Evolutionary conservation across 495 filamentous ascomycete species (phyloP), one percentile per base, ranked within the genome.

Genomic region (Xylaria palmicola): DNA sequence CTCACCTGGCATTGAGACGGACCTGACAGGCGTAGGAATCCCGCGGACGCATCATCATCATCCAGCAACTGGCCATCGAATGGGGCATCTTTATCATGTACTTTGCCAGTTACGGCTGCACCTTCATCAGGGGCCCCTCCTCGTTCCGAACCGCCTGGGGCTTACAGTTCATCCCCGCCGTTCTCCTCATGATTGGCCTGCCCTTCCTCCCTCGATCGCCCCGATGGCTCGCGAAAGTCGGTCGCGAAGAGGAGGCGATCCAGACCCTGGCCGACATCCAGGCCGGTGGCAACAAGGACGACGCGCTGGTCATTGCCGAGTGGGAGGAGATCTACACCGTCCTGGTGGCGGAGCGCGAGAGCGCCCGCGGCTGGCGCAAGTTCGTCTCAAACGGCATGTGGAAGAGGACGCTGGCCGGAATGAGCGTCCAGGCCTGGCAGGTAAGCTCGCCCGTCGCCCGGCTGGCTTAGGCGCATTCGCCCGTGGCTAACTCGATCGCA

Each of bases 41-140:
- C 32, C 68, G 68, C 48, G 89, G 89, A 32, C 84, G 83, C 0
- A 81, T 92, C 48, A 85, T 91, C 50, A 83, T 88, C 43, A 89
- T 90, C 59, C 88, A 91, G 63, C 89, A 91, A 72, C 82, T 87
- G 63, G 86, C 89, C 24, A 90, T 92, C 50, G 87, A 89, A 77
- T 88, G 84, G 79, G 87, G 88, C 49, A 83, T 83, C 57, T 62
- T 84, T 39, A 75, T 79, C 63, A 72, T 75, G 74, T 75, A 76
- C 65, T 75, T 76, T 22, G 72, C 77, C 50, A 72, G 75, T 20
- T 79, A 77, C 50, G 77, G 72, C 52, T 91, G 87, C 68, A 80
- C 78, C 8, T 85, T 82, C 65, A 86, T 88, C 29, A 59, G 71
- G 2, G 87, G 88, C 2, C 66, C 82, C 0, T 81, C 86, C 9